Evolutionary conservation across 1,284 basidiomycete species (phyloP), one percentile per base, ranked within the genome.

Genomic region (Heterobasidion irregulare): DNA sequence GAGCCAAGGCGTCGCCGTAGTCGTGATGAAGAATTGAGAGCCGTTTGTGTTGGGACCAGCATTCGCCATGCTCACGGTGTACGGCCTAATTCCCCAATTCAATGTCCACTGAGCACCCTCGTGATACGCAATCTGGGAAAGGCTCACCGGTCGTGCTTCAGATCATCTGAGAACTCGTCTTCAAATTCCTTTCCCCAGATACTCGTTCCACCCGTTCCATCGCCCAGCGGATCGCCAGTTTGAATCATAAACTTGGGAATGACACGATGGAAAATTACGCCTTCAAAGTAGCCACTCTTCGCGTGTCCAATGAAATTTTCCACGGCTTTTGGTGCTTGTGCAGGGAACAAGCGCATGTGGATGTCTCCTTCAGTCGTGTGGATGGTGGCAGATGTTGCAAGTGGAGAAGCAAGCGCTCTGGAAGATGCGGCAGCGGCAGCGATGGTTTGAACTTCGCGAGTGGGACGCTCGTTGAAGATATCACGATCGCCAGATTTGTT

Each of bases 171-270:
- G 67, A 99, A 94, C 72, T 99, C 96, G 69, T 99, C 97, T 67
- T 97, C 96, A 65, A 99, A 99, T 53, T 94, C 90, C 52, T 77
- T 75, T 2, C 90, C 95, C 96, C 96, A 99, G 59, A 98, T 92
- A 15, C 89, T 93, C 57, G 83, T 87, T 19, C 97, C 97, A n/a
- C 97, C 97, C 0, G 95, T 98, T 2, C 97, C 97, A 70, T 99
- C 95, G 15, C 94, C 96, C 5, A 97, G 74, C 1, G 97, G 97
- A 65, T 99, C 96, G 41, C 97, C 96, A 2, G 95, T 98, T 75
- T 99, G 96, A 53, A 99, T 85, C 97, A 99, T 99, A 67, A 99
- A 99, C 73, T 99, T 99, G 61, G 92, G 84, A 68, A 99, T 99
- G 60, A 99, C 91, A 57, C 97, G 90, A 70, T 99, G 97, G 78